A percentile compares a stretch with the other conserved stretches of the same genome.
These are phyloP conservation scores for Aspergillus uvarum DNA, from an alignment of 2,329 filamentous ascomycete genomes.

Conservation along the genomic window DNA sequence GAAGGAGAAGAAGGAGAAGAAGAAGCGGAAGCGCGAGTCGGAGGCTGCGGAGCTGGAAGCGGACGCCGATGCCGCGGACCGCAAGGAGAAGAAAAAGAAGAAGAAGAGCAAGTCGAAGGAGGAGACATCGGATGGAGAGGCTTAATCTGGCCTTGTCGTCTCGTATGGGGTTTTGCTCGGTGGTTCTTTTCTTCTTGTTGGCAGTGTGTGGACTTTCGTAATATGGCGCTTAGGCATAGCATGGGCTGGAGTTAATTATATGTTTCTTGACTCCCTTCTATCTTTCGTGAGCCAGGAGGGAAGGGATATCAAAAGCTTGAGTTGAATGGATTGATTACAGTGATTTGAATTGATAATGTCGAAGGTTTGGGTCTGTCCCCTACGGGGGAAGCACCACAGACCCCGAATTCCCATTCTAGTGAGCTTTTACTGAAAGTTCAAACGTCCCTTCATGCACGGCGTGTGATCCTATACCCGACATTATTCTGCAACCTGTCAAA, in stretches of 20 bases:
- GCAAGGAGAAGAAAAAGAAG: constrained; percentile 63
- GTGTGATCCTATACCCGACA: no score
- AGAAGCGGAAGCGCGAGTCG: constrained; percentile 41
- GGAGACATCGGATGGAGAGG: constrained; percentile 26
- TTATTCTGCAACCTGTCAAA: no score
- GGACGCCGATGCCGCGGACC: constrained; percentile 43
- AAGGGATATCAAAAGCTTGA: constrained; percentile 1
- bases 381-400: no score
- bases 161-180: not conserved
- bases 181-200: constrained; percentile 20
- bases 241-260: constrained; percentile 38
- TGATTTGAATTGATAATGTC: no score
- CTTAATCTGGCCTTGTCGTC: constrained; percentile 13
- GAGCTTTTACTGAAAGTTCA: no score
- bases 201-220: constrained; percentile 12
- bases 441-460: no score
- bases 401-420: no score
- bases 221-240: constrained; percentile 39
- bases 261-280: constrained; percentile 12
- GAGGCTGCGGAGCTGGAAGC: constrained; percentile 37
- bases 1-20: constrained; percentile 48
- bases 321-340: not conserved
- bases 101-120: constrained; percentile 42
- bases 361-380: no score
- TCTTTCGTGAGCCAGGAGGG: not conserved